Conservation (phyloP, 2,329 filamentous ascomycete species). For the Claviceps pazoutovae region DNA sequence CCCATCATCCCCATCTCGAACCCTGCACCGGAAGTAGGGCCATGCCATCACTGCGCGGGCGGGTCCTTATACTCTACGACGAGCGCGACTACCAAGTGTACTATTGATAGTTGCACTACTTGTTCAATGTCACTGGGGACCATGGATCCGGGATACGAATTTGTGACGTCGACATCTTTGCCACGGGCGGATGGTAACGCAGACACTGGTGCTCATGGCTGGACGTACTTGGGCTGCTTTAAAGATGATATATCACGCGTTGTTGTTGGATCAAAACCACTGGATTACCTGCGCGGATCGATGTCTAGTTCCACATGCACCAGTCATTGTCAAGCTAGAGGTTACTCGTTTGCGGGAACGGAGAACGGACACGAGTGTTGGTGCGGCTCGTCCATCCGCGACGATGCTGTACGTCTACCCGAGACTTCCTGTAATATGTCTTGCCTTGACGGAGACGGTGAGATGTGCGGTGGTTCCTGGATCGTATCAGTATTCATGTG, state of each 20-base stretch:
- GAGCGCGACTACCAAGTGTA: not conserved
- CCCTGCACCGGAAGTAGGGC: slow-evolving; percentile 1
- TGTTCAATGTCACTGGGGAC: not conserved
- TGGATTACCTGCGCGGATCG: slow-evolving; percentile 14
- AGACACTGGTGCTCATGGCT: slow-evolving; percentile 7
- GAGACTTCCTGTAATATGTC: slow-evolving; percentile 12
- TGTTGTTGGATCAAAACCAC: slow-evolving; percentile 11
- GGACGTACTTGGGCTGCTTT: slow-evolving; percentile 20
- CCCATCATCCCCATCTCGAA: not conserved
- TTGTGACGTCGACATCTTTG: not conserved
- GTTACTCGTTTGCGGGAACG: slow-evolving; percentile 32
- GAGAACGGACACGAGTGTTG: slow-evolving; percentile 38
- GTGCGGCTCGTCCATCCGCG: slow-evolving; percentile 24
- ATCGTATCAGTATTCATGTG: slow-evolving; percentile 11
- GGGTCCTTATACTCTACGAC: slow-evolving; percentile 15
- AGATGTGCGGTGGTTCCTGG: slow-evolving; percentile 15
- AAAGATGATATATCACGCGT: slow-evolving; percentile 14
- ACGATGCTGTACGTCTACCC: slow-evolving; percentile 12
- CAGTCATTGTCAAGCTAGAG: slow-evolving; percentile 27
- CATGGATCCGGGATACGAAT: not conserved
- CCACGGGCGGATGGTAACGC: not conserved
- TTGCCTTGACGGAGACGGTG: slow-evolving; percentile 9
- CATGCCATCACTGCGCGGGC: slow-evolving; percentile 17
- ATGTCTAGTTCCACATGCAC: slow-evolving; percentile 38
- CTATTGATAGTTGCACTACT: not conserved